A percentile compares a stretch with the other conserved stretches of the same genome.
Evolutionary conservation across 1,284 basidiomycete genomes (phyloP).

Genomic region (Ustilago shanxiensis): DNA sequence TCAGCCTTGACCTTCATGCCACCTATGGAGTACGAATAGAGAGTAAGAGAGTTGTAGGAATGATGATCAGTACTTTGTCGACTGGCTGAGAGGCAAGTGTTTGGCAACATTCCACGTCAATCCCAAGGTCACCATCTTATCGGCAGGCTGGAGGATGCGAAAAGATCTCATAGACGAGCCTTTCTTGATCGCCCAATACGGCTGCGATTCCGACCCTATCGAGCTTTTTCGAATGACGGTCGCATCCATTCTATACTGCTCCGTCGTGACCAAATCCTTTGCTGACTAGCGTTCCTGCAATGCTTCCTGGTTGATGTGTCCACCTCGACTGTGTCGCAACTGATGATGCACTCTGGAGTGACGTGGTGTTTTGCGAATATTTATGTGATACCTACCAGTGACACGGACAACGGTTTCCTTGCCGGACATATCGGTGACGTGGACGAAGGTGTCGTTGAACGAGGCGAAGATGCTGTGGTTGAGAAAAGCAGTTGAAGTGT

Average conservation of each 20-base stretch:
- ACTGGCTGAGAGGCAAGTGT: too few relatives aligned
- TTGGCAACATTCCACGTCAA: background rate
- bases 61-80: slow-evolving; percentile 9
- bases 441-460: slow-evolving; percentile 99
- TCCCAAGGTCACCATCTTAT: too few relatives aligned
- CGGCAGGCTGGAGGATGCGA: too few relatives aligned
- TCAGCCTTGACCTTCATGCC: slow-evolving; percentile 99
- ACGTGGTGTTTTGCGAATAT: background rate
- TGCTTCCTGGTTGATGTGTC: background rate
- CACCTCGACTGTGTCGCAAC: background rate
- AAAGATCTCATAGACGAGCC: background rate
- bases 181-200: background rate
- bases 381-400: slow-evolving; percentile 78
- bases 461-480: slow-evolving; percentile 68
- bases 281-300: background rate
- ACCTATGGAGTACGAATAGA: slow-evolving; percentile 72
- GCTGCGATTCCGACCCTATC: background rate
- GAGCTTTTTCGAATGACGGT: background rate
- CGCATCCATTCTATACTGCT: background rate
- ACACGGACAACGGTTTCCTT: slow-evolving; percentile 99
- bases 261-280: background rate
- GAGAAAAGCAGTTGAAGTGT: background rate
- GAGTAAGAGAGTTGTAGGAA: background rate
- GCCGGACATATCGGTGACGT: slow-evolving; percentile 98
- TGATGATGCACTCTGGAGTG: slow-evolving; percentile 5